Conservation (phyloP, 495 filamentous ascomycete species). For the Hypoxylon intermedium region DNA sequence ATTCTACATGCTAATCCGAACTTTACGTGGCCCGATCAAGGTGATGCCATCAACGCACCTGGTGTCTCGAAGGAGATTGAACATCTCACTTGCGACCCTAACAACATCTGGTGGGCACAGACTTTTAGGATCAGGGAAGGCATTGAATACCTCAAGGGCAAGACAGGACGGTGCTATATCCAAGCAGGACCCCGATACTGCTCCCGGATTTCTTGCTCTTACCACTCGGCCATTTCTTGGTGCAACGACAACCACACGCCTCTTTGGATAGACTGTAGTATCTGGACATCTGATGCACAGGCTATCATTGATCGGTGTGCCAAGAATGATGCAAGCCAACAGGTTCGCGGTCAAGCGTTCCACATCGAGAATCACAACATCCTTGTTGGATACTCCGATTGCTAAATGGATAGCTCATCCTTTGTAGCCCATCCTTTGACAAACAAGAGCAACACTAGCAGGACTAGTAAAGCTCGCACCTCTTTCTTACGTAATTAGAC, state of each 20-base stretch:
- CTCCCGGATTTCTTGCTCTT: conserved; percentile 37
- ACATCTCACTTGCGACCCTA: conserved; percentile 8
- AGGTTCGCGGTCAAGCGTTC: conserved; percentile 17
- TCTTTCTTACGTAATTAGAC: too few species aligned
- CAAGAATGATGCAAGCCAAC: neutral
- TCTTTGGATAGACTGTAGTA: conserved; percentile 15
- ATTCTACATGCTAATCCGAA: conserved; percentile 13
- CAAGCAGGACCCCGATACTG: conserved; percentile 37
- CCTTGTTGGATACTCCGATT: neutral
- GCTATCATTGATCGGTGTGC: conserved; percentile 12
- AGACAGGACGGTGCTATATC: conserved; percentile 15
- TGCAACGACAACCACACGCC: conserved; percentile 39
- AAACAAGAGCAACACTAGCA: too few species aligned
- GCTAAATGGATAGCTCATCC: too few species aligned
- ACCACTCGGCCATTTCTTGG: conserved; percentile 36
- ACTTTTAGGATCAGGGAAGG: conserved; percentile 30
- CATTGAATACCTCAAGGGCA: conserved; percentile 29
- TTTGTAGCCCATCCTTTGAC: too few species aligned
- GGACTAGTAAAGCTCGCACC: too few species aligned
- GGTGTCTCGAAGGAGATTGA: neutral
- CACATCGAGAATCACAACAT: conserved; percentile 7
- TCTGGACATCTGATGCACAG: conserved; percentile 17
- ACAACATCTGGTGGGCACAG: conserved; percentile 27
- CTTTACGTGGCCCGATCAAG: conserved; percentile 15
- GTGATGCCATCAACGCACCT: neutral